Evolutionary conservation across 1,284 basidiomycete genomes (phyloP).

Genomic region (Ganoderma multipileum): DNA sequence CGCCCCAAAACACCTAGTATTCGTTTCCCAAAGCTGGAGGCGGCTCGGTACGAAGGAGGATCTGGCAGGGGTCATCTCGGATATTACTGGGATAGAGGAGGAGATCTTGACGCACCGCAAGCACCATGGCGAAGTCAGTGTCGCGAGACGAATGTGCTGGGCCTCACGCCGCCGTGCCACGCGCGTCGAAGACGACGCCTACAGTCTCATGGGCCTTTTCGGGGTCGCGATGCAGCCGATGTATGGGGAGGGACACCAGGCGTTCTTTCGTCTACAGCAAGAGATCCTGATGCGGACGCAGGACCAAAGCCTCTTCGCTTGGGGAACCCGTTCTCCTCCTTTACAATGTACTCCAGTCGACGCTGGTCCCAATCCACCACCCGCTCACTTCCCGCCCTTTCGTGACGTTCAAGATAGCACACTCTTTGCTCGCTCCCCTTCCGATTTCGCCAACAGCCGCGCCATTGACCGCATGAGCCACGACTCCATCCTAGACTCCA

Average conservation of each 20-base stretch:
- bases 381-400: background rate
- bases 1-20: background rate
- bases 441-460: background rate
- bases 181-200: conserved; percentile 1
- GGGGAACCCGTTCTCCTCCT: background rate
- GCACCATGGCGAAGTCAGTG: background rate
- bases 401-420: background rate
- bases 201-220: conserved; percentile 4
- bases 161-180: conserved; percentile 1
- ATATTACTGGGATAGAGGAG: background rate
- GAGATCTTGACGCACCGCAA: background rate
- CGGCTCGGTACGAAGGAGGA: background rate
- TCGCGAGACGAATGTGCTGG: conserved; percentile 2
- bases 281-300: conserved; percentile 1
- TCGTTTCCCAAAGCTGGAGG: background rate
- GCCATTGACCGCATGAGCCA: background rate
- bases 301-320: conserved; percentile 1
- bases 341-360: background rate
- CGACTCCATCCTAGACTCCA: background rate
- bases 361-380: background rate
- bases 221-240: background rate
- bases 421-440: background rate
- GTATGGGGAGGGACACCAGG: conserved; percentile 4
- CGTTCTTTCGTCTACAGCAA: conserved; percentile 5
- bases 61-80: background rate